Evolutionary conservation across 805 yeast genomes (phyloP).

Genomic region (Cyberlindnera bimundalis): DNA sequence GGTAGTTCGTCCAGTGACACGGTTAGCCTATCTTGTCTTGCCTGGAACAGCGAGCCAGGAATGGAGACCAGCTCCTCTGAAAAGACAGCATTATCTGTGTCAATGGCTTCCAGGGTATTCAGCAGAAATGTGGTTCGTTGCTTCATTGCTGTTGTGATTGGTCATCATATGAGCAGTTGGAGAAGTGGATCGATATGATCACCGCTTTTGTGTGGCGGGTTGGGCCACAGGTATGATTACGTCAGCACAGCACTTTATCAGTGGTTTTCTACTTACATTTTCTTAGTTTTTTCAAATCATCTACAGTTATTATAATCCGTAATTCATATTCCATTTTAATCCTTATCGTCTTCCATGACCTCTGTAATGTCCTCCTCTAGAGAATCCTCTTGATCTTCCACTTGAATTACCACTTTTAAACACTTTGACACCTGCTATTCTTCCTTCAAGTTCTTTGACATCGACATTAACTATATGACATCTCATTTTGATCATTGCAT

Average conservation of each 20-base stretch:
- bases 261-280: no score
- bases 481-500: slow-evolving; percentile 30
- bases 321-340: background rate
- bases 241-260: no score
- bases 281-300: no score
- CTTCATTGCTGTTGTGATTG: slow-evolving; percentile 10
- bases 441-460: slow-evolving; percentile 39
- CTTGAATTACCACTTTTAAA: slow-evolving; percentile 5
- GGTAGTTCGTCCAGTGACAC: slow-evolving; percentile 21
- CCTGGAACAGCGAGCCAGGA: slow-evolving; percentile 20
- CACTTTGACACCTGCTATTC: slow-evolving; percentile 28
- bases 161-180: background rate
- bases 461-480: slow-evolving; percentile 42
- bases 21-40: slow-evolving; percentile 22
- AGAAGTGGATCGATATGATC: no score
- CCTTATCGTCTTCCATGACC: slow-evolving; percentile 3
- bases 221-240: no score
- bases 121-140: slow-evolving; percentile 23
- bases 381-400: slow-evolving; percentile 1
- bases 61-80: slow-evolving; percentile 15
- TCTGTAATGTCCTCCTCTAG: slow-evolving; percentile 1
- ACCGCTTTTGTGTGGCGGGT: no score
- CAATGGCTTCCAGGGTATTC: slow-evolving; percentile 20
- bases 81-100: slow-evolving; percentile 23
- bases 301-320: no score